These are phyloP conservation scores for Thelephora ganbajun DNA, from an alignment of 768 basidiomycete genomes.

Conservation along the genomic window DNA sequence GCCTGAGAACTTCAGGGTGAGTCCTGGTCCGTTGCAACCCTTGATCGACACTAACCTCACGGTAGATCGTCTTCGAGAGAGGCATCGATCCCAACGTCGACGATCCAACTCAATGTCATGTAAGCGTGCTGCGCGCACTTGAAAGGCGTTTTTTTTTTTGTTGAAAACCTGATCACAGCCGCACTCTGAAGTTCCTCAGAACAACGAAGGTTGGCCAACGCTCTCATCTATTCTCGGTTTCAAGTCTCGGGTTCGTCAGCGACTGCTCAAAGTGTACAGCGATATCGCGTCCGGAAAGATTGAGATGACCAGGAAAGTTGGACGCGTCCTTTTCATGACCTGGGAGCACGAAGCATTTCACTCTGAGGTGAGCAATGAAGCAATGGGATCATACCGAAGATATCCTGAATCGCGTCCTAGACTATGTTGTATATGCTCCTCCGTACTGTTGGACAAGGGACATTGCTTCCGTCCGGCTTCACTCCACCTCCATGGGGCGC, in stretches of 20 bases:
- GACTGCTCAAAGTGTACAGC: slow-evolving; percentile 61
- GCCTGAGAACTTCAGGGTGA: slow-evolving; percentile 67
- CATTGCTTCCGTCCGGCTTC: slow-evolving; percentile 68
- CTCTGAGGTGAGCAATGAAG: slow-evolving; percentile 36
- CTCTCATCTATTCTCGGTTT: slow-evolving; percentile 59
- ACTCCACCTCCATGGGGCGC: slow-evolving; percentile 55
- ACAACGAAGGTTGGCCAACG: slow-evolving; percentile 78
- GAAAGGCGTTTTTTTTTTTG: neutral
- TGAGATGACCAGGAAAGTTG: slow-evolving; percentile 47
- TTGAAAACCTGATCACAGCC: slow-evolving; percentile 28
- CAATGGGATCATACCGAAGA: slow-evolving; percentile 3
- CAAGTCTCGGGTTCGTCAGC: slow-evolving; percentile 60
- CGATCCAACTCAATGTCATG: slow-evolving; percentile 77
- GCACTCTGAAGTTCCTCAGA: slow-evolving; percentile 78
- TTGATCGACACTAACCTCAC: slow-evolving; percentile 3
- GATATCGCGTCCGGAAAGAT: slow-evolving; percentile 41
- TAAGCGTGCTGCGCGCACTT: slow-evolving; percentile 13
- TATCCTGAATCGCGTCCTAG: slow-evolving; percentile 12
- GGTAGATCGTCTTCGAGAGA: slow-evolving; percentile 71
- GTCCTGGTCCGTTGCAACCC: slow-evolving; percentile 4
- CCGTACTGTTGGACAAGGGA: slow-evolving; percentile 66
- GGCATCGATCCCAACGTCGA: slow-evolving; percentile 95
- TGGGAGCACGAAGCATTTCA: slow-evolving; percentile 87
- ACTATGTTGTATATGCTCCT: slow-evolving; percentile 92
- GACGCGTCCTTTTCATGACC: slow-evolving; percentile 79